These are phyloP conservation scores for Apiotrichum akiyoshidainum DNA, from an alignment of 1,284 basidiomycete species.

Conservation along the genomic window DNA sequence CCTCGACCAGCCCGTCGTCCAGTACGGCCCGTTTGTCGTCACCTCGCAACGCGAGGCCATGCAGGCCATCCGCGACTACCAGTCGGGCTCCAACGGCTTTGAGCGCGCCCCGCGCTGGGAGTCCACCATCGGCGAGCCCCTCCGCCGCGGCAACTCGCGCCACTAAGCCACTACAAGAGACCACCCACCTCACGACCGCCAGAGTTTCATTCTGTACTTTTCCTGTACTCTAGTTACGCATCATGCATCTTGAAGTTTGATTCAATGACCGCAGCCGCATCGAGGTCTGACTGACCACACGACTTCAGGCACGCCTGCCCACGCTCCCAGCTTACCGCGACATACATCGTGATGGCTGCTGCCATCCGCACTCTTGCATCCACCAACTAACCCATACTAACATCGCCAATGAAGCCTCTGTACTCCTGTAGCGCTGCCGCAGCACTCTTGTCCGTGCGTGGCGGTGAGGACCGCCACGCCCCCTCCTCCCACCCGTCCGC, in stretches of 20 bases:
- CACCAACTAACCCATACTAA: too few relatives aligned
- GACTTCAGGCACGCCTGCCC: too few relatives aligned
- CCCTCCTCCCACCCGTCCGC: neutral
- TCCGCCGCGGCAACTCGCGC: conserved; percentile 5
- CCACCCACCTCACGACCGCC: neutral
- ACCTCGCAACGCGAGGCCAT: conserved; percentile 74
- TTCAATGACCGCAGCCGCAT: too few relatives aligned
- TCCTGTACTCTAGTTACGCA: neutral
- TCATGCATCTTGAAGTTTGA: too few relatives aligned
- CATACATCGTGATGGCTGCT: too few relatives aligned
- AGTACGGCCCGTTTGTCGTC: conserved; percentile 63
- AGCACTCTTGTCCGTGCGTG: too few relatives aligned
- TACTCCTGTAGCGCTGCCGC: too few relatives aligned
- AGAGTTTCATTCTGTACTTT: neutral
- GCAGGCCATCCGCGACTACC: conserved; percentile 78
- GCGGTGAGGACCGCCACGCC: neutral
- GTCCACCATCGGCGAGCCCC: conserved; percentile 65
- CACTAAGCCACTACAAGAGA: neutral
- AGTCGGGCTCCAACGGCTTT: conserved; percentile 76
- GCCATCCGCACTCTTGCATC: too few relatives aligned
- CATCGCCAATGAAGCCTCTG: too few relatives aligned
- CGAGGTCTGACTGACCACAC: too few relatives aligned
- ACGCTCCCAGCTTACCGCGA: too few relatives aligned
- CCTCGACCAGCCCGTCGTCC: conserved; percentile 80
- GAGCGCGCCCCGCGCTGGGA: conserved; percentile 86